phyloP scores from a whole-genome alignment of 2,329 filamentous ascomycete species.

The Venturiaceae sp. region DNA sequence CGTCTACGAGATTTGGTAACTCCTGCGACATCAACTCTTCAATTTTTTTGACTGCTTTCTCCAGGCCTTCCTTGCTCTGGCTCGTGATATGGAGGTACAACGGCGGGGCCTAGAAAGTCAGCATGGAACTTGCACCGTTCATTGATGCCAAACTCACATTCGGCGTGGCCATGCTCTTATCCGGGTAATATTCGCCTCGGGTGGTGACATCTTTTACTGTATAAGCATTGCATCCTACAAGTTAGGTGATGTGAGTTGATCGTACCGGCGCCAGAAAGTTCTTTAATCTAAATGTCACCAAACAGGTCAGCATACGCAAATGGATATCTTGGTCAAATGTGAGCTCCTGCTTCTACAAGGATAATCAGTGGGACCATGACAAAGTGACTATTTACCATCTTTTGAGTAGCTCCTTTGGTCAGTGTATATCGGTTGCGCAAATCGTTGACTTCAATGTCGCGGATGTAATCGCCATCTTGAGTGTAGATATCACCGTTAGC shows the following conservation, averaged over 20 bases:
- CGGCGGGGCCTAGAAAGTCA: slow-evolving; percentile 62
- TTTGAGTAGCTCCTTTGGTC: slow-evolving; percentile 94
- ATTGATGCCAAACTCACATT: slow-evolving; percentile 52
- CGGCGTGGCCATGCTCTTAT: slow-evolving; percentile 93
- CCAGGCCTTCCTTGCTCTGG: slow-evolving; percentile 82
- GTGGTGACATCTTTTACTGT: slow-evolving; percentile 89
- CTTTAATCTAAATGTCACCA: slow-evolving; percentile 95
- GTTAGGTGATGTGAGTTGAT: slow-evolving; percentile 49
- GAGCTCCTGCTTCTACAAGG: slow-evolving; percentile 28
- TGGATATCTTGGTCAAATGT: slow-evolving; percentile 44
- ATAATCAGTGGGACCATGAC: slow-evolving; percentile 56
- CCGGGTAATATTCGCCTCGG: slow-evolving; percentile 90
- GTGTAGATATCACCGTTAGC: slow-evolving; percentile 75
- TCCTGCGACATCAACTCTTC: slow-evolving; percentile 95
- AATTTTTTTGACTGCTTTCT: slow-evolving; percentile 78
- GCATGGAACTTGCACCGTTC: background rate
- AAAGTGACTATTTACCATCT: slow-evolving; percentile 83
- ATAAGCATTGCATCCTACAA: slow-evolving; percentile 12
- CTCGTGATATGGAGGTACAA: slow-evolving; percentile 94
- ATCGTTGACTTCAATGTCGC: slow-evolving; percentile 98
- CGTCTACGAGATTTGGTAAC: slow-evolving; percentile 87
- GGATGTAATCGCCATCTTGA: slow-evolving; percentile 94
- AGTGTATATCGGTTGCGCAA: slow-evolving; percentile 92
- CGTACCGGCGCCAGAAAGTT: slow-evolving; percentile 99
- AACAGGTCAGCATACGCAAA: slow-evolving; percentile 90